A percentile compares a stretch with the other conserved stretches of the same genome.
Evolutionary conservation across 495 filamentous ascomycete genomes (phyloP).

Genomic region (Eremomyces bilateralis): DNA sequence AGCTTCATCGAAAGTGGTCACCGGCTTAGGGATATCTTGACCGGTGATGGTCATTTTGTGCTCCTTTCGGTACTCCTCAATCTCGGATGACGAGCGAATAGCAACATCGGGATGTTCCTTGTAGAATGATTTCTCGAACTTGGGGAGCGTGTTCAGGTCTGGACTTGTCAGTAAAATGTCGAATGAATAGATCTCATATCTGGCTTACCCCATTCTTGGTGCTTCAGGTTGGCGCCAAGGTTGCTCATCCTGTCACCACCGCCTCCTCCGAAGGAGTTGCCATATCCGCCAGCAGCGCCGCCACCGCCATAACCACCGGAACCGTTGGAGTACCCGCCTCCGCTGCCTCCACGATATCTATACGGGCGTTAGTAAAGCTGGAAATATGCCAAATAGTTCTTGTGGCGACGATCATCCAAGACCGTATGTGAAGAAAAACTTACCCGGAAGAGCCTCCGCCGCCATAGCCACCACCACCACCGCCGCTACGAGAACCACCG

Average conservation of each 20-base stretch:
- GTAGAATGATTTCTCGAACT: conserved; percentile 99
- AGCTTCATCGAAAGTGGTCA: conserved; percentile 92
- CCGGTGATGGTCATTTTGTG: conserved; percentile 65
- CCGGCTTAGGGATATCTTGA: conserved; percentile 62
- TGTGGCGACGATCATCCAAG: neutral
- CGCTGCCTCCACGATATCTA: too few relatives aligned
- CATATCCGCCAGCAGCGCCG: conserved; percentile 23
- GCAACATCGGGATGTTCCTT: conserved; percentile 71
- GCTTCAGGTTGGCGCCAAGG: conserved; percentile 67
- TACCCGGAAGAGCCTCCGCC: conserved; percentile 27
- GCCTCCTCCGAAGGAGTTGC: conserved; percentile 25
- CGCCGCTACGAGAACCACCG: conserved; percentile 18
- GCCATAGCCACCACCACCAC: conserved; percentile 23
- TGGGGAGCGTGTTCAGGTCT: conserved; percentile 65
- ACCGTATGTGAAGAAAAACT: conserved; percentile 1
- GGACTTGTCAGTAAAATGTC: conserved; percentile 2
- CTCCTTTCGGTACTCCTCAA: conserved; percentile 66
- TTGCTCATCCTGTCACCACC: conserved; percentile 75
- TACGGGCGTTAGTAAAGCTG: too few relatives aligned
- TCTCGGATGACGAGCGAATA: conserved; percentile 50
- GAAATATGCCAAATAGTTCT: too few relatives aligned
- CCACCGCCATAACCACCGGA: neutral
- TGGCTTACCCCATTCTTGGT: conserved; percentile 64
- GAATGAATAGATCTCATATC: conserved; percentile 1
- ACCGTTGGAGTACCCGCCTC: neutral